Evolutionary conservation across 805 yeast genomes (phyloP), one percentile per base, ranked within the genome.

Genomic region (Starmerella kuoi): DNA sequence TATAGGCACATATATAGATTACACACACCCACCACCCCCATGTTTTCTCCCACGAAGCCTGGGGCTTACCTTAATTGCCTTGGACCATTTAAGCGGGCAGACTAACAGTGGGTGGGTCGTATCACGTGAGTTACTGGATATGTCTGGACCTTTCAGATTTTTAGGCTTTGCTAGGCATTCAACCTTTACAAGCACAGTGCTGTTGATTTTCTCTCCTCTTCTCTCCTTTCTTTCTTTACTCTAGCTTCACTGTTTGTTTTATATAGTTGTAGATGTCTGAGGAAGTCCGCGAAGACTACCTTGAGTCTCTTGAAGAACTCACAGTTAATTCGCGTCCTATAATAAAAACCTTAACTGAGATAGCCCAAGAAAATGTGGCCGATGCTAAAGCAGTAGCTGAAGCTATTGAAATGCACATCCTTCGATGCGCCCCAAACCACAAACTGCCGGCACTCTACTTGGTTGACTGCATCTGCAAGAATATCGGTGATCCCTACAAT

Each of bases 251-350:
- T 14, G 14, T 33, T 32, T 22, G 17, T 30, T 37, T 15, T 38
- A 45, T 38, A 44, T 45, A 44, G 34, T 21, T 19, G 14, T 31
- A 42, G 31, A 52, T 49, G 53, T 44, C 50, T 4, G 46, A 48
- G 30, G 56, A 55, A 30, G 47, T 67, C 39, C 59, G 73, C 36
- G 64, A 72, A 46, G 95, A 87, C 60, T 88, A 79, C 60, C 70
- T 72, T 32, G 72, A 72, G 49, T 76, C 86, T 25, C 66, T 88
- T 32, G 70, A 70, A 26, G 91, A 83, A 44, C 67, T 91, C 46
- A 84, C 94, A 3, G 79, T 80, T 63, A 87, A 86, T 60, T 84
- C 95, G 6, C 70, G 85, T 45, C 96, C 96, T 9, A 82, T 87
- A 41, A 91, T 91, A 46, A 79, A 82, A 31, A 80, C 76, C 34